phyloP scores from a whole-genome alignment of 345 rosid species.

The Bruguiera parviflora region DNA sequence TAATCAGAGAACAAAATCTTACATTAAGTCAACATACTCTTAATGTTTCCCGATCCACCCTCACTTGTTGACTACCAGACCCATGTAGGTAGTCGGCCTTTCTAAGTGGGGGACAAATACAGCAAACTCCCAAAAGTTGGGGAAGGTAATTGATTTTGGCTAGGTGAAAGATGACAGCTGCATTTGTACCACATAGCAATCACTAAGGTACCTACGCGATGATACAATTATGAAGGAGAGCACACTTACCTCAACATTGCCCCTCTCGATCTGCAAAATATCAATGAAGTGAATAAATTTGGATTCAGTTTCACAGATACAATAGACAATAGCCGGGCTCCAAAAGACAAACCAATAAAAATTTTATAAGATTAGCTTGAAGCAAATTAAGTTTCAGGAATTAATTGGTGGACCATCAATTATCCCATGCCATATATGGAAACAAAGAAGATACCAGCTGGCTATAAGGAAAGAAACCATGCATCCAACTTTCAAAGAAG shows the following conservation, averaged over 20 bases:
- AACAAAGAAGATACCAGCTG: no score
- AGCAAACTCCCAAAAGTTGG: neutral
- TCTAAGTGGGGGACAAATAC: neutral
- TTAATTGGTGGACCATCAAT: no score
- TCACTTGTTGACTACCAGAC: no score
- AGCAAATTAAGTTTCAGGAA: neutral
- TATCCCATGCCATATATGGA: no score
- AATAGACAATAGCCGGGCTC: neutral
- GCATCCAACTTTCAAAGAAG: no score
- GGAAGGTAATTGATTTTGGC: neutral
- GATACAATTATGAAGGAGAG: neutral
- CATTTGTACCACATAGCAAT: neutral
- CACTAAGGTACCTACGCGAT: neutral
- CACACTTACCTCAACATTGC: slow-evolving; percentile 64
- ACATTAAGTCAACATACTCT: slow-evolving; percentile 5
- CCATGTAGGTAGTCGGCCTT: no score
- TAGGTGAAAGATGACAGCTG: neutral
- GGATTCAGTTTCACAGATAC: neutral
- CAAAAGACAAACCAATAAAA: neutral
- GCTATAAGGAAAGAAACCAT: no score
- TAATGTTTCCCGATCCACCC: neutral
- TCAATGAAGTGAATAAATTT: slow-evolving; percentile 10
- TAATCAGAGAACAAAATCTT: slow-evolving; percentile 15
- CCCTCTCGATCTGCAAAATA: slow-evolving; percentile 66
- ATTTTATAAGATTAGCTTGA: neutral